phyloP scores from a whole-genome alignment of 768 basidiomycete species.

The Lentinus brumalis region DNA sequence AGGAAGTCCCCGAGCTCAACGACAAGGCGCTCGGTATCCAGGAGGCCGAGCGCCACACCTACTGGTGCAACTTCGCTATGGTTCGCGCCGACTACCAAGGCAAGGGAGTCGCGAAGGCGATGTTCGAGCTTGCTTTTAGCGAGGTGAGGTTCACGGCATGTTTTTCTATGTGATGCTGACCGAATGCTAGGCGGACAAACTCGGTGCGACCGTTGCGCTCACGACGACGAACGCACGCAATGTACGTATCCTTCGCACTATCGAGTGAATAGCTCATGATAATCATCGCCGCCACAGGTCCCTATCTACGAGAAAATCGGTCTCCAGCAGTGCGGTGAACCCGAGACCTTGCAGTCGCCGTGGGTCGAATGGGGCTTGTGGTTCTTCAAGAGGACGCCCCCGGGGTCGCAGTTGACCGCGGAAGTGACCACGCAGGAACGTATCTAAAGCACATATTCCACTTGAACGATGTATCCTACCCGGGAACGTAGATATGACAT shows the following conservation, averaged over 20 bases:
- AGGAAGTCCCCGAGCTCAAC: background rate
- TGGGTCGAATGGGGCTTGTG: constrained; percentile 1
- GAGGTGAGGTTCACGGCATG: constrained; percentile 1
- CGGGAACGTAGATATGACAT: no score
- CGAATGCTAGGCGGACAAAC: constrained; percentile 11
- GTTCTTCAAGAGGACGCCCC: background rate
- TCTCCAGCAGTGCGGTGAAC: background rate
- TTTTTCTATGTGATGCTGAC: background rate
- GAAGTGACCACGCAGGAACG: no score
- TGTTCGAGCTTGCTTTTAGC: constrained; percentile 11
- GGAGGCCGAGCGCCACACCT: constrained; percentile 12
- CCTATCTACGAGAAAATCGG: constrained; percentile 3
- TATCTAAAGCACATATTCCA: no score
- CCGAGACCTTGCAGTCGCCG: background rate
- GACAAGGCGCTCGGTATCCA: background rate
- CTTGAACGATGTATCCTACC: no score
- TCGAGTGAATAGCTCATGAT: background rate
- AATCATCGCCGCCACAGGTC: background rate
- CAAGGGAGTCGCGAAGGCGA: constrained; percentile 13
- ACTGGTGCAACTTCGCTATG: constrained; percentile 21
- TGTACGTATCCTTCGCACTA: constrained; percentile 3
- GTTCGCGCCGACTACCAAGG: constrained; percentile 16
- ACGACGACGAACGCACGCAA: constrained; percentile 15
- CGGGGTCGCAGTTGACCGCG: no score
- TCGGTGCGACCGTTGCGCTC: constrained; percentile 6